Evolutionary conservation across 2,329 filamentous ascomycete genomes (phyloP).

Genomic region (Nemania sp.): DNA sequence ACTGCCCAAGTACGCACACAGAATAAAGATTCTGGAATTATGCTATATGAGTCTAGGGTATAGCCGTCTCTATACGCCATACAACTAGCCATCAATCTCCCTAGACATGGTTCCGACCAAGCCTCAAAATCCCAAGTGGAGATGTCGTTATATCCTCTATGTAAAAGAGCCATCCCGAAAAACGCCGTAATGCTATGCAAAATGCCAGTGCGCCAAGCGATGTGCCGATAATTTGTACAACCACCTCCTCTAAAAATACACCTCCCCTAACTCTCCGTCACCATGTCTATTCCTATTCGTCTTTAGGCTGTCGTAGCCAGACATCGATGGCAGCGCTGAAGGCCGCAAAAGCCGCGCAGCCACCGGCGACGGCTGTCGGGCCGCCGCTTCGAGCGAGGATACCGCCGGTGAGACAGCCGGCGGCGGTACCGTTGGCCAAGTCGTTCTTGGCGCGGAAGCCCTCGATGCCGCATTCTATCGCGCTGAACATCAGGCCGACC

Average conservation of each 20-base stretch:
- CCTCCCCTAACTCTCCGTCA: background rate
- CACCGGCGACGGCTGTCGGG: slow-evolving; percentile 86
- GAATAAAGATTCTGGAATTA: slow-evolving; percentile 11
- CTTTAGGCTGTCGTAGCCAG: slow-evolving; percentile 84
- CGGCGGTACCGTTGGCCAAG: slow-evolving; percentile 84
- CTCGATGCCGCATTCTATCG: slow-evolving; percentile 96
- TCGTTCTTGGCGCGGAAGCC: slow-evolving; percentile 95
- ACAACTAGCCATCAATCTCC: slow-evolving; percentile 12
- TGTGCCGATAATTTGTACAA: slow-evolving; percentile 33
- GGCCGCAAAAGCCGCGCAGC: slow-evolving; percentile 92
- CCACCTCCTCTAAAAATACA: slow-evolving; percentile 9
- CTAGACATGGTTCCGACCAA: slow-evolving; percentile 5
- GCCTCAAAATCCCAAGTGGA: slow-evolving; percentile 41
- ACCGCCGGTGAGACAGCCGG: slow-evolving; percentile 91
- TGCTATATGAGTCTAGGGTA: slow-evolving; percentile 11
- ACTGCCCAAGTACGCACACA: background rate
- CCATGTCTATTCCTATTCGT: slow-evolving; percentile 63
- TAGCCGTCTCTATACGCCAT: slow-evolving; percentile 20
- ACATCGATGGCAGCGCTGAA: slow-evolving; percentile 93
- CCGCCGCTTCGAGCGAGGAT: slow-evolving; percentile 88
- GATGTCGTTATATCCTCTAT: slow-evolving; percentile 39
- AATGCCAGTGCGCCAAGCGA: slow-evolving; percentile 35
- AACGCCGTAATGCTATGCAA: slow-evolving; percentile 44
- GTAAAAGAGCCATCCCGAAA: slow-evolving; percentile 9
- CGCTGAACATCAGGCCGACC: slow-evolving; percentile 89